phyloP scores from a whole-genome alignment of 176 grass and related monocot genomes.

The Microstegium vimineum region DNA sequence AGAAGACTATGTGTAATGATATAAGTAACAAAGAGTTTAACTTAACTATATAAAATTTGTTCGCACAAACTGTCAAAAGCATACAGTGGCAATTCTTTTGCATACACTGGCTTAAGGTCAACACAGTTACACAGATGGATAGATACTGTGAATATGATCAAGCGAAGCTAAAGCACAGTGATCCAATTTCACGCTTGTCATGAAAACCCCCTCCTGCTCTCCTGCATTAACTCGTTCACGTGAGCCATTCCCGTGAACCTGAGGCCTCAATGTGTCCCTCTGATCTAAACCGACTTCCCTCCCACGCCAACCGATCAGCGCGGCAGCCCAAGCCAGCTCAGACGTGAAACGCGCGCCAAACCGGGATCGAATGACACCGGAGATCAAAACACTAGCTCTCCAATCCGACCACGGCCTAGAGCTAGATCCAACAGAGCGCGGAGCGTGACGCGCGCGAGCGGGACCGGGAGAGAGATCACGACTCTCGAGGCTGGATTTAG shows the following conservation, averaged over 20 bases:
- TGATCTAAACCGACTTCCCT: background rate
- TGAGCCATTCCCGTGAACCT: background rate
- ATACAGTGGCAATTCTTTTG: background rate
- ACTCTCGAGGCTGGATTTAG: slow-evolving; percentile 20
- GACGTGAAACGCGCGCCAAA: slow-evolving; percentile 6
- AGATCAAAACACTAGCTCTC: background rate
- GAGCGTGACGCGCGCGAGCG: background rate
- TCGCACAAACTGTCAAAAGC: background rate
- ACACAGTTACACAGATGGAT: too few relatives aligned
- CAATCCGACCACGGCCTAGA: background rate
- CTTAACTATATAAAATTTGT: background rate
- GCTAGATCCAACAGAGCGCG: slow-evolving; percentile 29
- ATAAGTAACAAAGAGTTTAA: background rate
- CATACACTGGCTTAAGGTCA: background rate
- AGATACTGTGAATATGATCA: background rate
- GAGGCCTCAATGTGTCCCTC: background rate
- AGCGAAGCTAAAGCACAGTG: slow-evolving; percentile 11
- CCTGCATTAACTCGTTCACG: slow-evolving; percentile 1
- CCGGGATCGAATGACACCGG: slow-evolving; percentile 11
- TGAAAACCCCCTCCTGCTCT: background rate
- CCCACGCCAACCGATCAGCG: background rate
- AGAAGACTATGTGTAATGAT: background rate
- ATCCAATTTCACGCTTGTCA: slow-evolving; percentile 1
- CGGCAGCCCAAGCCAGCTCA: slow-evolving; percentile 18
- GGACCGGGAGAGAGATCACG: slow-evolving; percentile 4